Evolutionary conservation across 306 rosid species (phyloP), one percentile per base, ranked within the genome.

Genomic region (Vigna nakashimae): DNA sequence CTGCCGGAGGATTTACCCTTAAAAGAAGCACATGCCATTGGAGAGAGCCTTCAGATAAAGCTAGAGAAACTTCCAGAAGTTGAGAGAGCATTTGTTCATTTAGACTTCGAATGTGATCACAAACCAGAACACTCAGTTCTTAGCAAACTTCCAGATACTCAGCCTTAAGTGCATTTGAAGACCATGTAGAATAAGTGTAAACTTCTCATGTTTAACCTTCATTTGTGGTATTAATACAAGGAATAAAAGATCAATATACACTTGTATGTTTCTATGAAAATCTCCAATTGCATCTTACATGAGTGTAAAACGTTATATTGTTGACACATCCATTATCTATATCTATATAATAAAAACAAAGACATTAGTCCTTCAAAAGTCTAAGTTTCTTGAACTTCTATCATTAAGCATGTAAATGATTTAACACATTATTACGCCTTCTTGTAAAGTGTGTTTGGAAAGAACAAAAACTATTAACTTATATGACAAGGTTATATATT

Each of bases 31-130:
- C 96, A 92, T 70, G 51, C 75, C 66, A 90, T 92, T 38, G 96
- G 96, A 78, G 96, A 92, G 85, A 53, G 80, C 11, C 82, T 89
- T 32, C 97, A 90, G 77, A 77, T 86, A 71, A 88, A 90, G 71
- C 69, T 89, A 0, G 96, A 92, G 69, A 87, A 86, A 55, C 90
- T 92, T 69, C 86, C 91, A 14, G 97, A 90, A 78, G 96, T 90
- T 10, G 96, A 92, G 80, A 79, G 86, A 10, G 86, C 86, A 73
- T 92, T 90, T 72, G 97, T 92, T 82, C 97, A 92, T 81, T 87
- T 92, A 5, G 97, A 92, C 86, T 92, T 86, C 10, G 97, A 92
- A 82, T 92, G 97, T 42, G 96, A 90, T 4, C 97, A 92, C 84
- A 92, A 92, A 65, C 97, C 97, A 20, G 97, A 92, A 75, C 97